These are phyloP conservation scores for Tarenaya hassleriana DNA, from an alignment of 345 rosid genomes.

Conservation along the genomic window DNA sequence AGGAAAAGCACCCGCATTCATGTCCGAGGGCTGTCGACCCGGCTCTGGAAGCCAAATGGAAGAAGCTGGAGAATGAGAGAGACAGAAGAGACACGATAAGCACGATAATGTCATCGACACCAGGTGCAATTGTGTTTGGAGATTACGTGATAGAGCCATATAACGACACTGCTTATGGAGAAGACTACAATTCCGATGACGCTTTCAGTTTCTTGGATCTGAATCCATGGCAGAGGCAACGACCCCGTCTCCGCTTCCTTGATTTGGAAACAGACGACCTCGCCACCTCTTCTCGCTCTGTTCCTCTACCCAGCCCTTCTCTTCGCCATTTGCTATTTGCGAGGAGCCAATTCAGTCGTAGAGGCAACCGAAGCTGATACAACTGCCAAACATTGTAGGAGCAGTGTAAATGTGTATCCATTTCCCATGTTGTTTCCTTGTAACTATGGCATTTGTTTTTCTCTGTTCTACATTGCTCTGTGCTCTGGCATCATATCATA, in stretches of 20 bases:
- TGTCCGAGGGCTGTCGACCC: constrained; percentile 77
- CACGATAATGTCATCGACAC: constrained; percentile 62
- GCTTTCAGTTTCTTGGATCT: constrained; percentile 33
- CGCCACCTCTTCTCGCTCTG: constrained; percentile 29
- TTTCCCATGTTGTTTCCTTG: too few species aligned
- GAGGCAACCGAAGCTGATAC: constrained; percentile 37
- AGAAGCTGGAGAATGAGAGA: constrained; percentile 58
- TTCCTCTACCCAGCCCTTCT: constrained; percentile 30
- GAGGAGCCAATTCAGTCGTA: constrained; percentile 43
- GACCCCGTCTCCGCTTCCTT: constrained; percentile 31
- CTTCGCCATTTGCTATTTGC: constrained; percentile 34
- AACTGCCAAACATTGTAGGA: constrained; percentile 24
- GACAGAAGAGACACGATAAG: constrained; percentile 69
- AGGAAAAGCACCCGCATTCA: constrained; percentile 65
- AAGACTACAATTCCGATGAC: constrained; percentile 55
- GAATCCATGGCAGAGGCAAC: constrained; percentile 34
- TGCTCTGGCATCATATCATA: too few species aligned
- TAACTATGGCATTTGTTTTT: too few species aligned
- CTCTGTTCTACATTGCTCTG: too few species aligned
- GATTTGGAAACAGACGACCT: constrained; percentile 41
- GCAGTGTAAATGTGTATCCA: constrained; percentile 7
- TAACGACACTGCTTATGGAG: constrained; percentile 31
- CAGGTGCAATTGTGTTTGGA: constrained; percentile 75
- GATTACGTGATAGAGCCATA: constrained; percentile 84
- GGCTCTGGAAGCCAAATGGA: constrained; percentile 63